phyloP scores from a whole-genome alignment of 2,329 filamentous ascomycete species.

The Coniella vitis region DNA sequence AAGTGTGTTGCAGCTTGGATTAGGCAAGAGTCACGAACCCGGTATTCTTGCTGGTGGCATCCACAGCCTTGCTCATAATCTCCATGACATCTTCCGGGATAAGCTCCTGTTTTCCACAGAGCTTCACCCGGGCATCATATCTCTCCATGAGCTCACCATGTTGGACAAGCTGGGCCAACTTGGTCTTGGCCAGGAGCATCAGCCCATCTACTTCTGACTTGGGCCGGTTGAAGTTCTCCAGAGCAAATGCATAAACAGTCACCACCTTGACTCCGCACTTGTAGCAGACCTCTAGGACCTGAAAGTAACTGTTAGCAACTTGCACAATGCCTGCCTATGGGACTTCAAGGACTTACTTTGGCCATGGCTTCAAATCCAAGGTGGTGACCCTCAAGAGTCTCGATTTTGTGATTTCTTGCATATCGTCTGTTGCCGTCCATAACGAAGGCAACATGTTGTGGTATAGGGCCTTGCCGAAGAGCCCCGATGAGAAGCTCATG shows the following conservation, averaged over 20 bases:
- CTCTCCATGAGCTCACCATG: slow-evolving; percentile 89
- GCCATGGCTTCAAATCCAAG: slow-evolving; percentile 92
- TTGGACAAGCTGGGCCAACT: slow-evolving; percentile 82
- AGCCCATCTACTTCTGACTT: slow-evolving; percentile 94
- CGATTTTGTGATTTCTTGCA: slow-evolving; percentile 82
- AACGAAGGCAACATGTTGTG: slow-evolving; percentile 95
- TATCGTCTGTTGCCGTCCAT: slow-evolving; percentile 98
- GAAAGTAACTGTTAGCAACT: slow-evolving; percentile 1
- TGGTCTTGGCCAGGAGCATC: slow-evolving; percentile 97
- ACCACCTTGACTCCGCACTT: slow-evolving; percentile 95
- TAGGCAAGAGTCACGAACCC: slow-evolving; percentile 42
- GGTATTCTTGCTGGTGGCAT: slow-evolving; percentile 81
- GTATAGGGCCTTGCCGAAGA: slow-evolving; percentile 82
- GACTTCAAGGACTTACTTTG: slow-evolving; percentile 47
- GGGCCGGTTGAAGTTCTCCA: slow-evolving; percentile 97
- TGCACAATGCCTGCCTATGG: background rate
- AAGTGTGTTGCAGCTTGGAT: background rate
- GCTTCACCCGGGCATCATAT: slow-evolving; percentile 80
- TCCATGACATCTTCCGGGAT: slow-evolving; percentile 82
- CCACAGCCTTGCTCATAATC: slow-evolving; percentile 78
- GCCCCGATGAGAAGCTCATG: slow-evolving; percentile 84
- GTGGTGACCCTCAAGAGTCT: slow-evolving; percentile 94
- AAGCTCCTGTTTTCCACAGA: slow-evolving; percentile 77
- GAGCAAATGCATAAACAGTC: slow-evolving; percentile 96
- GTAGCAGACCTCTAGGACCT: slow-evolving; percentile 97